Evolutionary conservation across 148 eudicot species (phyloP).

Genomic region (Diospyros lotus): DNA sequence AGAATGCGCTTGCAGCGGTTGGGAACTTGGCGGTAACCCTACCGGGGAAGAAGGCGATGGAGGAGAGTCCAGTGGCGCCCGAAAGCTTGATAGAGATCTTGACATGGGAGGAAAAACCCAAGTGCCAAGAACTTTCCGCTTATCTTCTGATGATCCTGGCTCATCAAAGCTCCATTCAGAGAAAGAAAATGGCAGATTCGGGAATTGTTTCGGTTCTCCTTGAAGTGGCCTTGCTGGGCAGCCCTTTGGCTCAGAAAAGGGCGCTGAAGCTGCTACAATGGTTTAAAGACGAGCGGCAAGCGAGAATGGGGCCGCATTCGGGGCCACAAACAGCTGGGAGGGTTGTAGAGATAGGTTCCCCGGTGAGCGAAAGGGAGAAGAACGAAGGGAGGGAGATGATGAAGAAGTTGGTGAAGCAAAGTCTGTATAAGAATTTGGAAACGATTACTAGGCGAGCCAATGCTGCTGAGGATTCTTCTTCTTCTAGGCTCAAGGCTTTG

Average conservation of each 20-base stretch:
- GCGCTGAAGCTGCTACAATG: constrained; percentile 75
- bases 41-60: constrained; percentile 61
- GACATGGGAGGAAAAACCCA: constrained; percentile 72
- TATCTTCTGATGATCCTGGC: constrained; percentile 81
- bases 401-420: constrained; percentile 78
- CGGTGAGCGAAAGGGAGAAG: constrained; percentile 31
- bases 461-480: constrained; percentile 37
- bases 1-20: constrained; percentile 64
- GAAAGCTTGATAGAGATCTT: constrained; percentile 63
- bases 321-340: constrained; percentile 59
- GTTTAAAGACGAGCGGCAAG: constrained; percentile 68
- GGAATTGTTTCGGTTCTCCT: constrained; percentile 72
- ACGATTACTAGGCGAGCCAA: constrained; percentile 73
- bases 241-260: constrained; percentile 74
- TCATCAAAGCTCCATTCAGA: constrained; percentile 56
- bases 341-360: constrained; percentile 36
- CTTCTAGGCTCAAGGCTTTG: constrained; percentile 64
- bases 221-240: constrained; percentile 75
- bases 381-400: constrained; percentile 63
- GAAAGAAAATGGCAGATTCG: constrained; percentile 57
- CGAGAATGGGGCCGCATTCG: constrained; percentile 61
- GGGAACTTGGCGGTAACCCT: constrained; percentile 71
- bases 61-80: constrained; percentile 47
- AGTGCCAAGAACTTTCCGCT: constrained; percentile 62
- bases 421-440: constrained; percentile 76